Evolutionary conservation across 1,139 yeast species (phyloP).

Genomic region (Tardiomyces depauwii): DNA sequence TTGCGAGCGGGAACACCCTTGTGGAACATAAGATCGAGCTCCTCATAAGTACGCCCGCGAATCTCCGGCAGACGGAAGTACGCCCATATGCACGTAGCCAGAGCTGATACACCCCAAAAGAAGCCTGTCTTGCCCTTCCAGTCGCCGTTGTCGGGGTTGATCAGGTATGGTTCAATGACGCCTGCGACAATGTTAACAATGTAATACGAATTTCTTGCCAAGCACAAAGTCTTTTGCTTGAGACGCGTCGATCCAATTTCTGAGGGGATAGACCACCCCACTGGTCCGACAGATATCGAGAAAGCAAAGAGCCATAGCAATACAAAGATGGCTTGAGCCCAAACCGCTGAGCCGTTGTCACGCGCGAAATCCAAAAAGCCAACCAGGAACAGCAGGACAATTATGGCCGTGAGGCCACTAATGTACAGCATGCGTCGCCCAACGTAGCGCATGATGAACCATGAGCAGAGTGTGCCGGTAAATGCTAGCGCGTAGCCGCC

Average conservation of each 20-base stretch:
- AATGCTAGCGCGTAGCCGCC: constrained; percentile 34
- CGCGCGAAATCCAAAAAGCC: constrained; percentile 7
- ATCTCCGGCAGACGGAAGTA: constrained; percentile 37
- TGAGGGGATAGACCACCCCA: constrained; percentile 44
- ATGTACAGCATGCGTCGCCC: constrained; percentile 41
- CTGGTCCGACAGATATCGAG: constrained; percentile 47
- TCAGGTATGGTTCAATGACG: constrained; percentile 45
- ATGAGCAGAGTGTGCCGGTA: constrained; percentile 39
- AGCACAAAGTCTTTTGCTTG: constrained; percentile 44
- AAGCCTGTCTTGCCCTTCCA: constrained; percentile 52
- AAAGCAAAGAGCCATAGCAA: constrained; percentile 28
- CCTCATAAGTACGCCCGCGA: constrained; percentile 30
- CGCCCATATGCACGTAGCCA: constrained; percentile 26
- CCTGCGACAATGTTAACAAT: constrained; percentile 32
- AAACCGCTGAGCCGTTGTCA: not conserved
- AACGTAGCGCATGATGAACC: constrained; percentile 35
- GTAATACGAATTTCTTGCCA: constrained; percentile 39
- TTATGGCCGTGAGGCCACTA: not conserved
- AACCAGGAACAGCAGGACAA: not conserved
- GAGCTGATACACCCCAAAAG: constrained; percentile 37
- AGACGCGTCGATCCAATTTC: constrained; percentile 47
- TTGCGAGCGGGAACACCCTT: not conserved
- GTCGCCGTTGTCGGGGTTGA: constrained; percentile 45
- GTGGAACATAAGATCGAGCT: constrained; percentile 32
- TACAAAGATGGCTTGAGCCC: constrained; percentile 7